Evolutionary conservation across 805 yeast genomes (phyloP), one percentile per base, ranked within the genome.

Genomic region (Kregervanrija pseudodelftensis): DNA sequence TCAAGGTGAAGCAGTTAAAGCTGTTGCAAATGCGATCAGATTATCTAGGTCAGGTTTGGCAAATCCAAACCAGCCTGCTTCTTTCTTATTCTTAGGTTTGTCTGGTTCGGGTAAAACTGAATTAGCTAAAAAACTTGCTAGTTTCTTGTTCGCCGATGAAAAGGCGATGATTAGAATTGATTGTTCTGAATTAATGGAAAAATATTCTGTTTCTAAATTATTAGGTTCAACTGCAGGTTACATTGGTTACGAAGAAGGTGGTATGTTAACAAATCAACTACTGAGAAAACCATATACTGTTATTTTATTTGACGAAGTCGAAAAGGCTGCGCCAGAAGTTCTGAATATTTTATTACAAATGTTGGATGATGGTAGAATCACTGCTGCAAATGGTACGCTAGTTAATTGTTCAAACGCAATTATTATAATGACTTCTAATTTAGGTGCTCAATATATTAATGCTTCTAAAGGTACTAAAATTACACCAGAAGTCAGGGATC

Each of bases 41-140:
- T 74, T 93, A 56, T 80, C 87, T 13, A 79, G 99, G 63, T 90
- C 98, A 10, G 99, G 99, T 15, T 74, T 93, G 52, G 85, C 96
- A 17, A 93, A 93, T 64, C 99, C 99, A 44, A 78, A 89, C 65
- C 96, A 95, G 54, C 99, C 99, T 5, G 88, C 98, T 0, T 86
- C 96, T 11, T 93, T 93, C 76, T 61, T 93, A 60, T 93, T 93
- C 76, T 71, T 95, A 49, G 99, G 99, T 48, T 76, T 91, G 48
- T 86, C 96, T 2, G 99, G 99, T 57, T 88, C 96, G 7, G 99
- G 99, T 77, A 93, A 93, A 74, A 93, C 99, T 8, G 98, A 93
- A 66, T 74, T 93, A 55, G 98, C 99, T 17, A 93, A 93, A 77
- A 93, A 90, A 59, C 76, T 93, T 22, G 98, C 99, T 10, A 96